Conservation (phyloP, 2,329 filamentous ascomycete genomes). For the Lasiodiplodia sp. region DNA sequence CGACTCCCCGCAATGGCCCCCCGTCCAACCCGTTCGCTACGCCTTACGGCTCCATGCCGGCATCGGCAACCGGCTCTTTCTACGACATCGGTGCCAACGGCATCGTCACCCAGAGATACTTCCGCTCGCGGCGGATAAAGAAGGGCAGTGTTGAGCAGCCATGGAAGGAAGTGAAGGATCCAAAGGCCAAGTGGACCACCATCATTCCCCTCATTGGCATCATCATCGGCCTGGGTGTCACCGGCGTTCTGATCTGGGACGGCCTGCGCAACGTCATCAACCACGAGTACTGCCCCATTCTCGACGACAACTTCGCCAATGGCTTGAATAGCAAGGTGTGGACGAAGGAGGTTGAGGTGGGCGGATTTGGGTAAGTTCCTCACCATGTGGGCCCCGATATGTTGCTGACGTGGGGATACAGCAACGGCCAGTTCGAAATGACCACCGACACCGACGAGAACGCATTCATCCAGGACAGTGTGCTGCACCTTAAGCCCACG, state of each 20-base stretch:
- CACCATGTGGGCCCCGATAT: too few relatives aligned
- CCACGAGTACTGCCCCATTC: constrained; percentile 74
- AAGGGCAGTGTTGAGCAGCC: constrained; percentile 79
- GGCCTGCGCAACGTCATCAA: constrained; percentile 74
- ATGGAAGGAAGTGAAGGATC: constrained; percentile 76
- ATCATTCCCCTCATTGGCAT: constrained; percentile 80
- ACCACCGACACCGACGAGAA: constrained; percentile 78
- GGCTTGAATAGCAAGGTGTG: constrained; percentile 69
- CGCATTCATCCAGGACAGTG: constrained; percentile 73
- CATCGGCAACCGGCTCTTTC: constrained; percentile 50
- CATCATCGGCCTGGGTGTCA: constrained; percentile 70
- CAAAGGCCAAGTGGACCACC: constrained; percentile 85
- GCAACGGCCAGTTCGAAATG: constrained; percentile 82
- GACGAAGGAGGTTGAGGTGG: constrained; percentile 77
- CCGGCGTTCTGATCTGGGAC: constrained; percentile 77
- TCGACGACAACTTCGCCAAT: constrained; percentile 70
- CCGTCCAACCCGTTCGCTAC: constrained; percentile 44
- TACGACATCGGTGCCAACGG: constrained; percentile 43
- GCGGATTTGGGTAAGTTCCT: constrained; percentile 73
- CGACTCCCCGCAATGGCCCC: constrained; percentile 24
- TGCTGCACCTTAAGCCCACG: constrained; percentile 78
- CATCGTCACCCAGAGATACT: constrained; percentile 58
- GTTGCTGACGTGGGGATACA: constrained; percentile 39
- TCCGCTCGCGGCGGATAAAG: constrained; percentile 75
- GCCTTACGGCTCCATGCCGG: constrained; percentile 54